These are phyloP conservation scores for Geotrichum cucujoidarum DNA, from an alignment of 1,139 yeast genomes.

Conservation along the genomic window DNA sequence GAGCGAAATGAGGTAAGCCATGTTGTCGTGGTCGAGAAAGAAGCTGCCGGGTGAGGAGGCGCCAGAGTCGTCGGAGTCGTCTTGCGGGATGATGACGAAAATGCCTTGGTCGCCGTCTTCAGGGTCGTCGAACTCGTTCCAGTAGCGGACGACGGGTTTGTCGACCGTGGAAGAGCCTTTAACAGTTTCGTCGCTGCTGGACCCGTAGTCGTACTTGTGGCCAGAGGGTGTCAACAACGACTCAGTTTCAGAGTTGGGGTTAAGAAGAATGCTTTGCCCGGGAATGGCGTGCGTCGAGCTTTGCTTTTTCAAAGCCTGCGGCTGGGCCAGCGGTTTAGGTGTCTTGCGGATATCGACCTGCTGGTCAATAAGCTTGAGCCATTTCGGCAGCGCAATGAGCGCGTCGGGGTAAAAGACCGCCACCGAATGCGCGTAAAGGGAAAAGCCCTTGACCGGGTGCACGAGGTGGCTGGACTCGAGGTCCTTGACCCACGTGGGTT, in stretches of 20 bases:
- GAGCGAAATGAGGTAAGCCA: constrained; percentile 34
- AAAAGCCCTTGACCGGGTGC: constrained; percentile 34
- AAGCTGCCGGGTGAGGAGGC: constrained; percentile 27
- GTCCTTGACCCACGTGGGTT: constrained; percentile 37
- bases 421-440: constrained; percentile 36
- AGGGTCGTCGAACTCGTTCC: constrained; percentile 71
- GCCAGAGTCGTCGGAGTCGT: constrained; percentile 24
- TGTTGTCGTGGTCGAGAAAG: constrained; percentile 36
- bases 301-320: background rate
- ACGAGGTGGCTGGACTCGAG: constrained; percentile 38
- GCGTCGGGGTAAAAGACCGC: constrained; percentile 17
- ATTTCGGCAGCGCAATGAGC: constrained; percentile 31
- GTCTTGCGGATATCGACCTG: constrained; percentile 35
- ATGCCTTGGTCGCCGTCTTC: constrained; percentile 43
- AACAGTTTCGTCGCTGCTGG: background rate
- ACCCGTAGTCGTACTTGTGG: constrained; percentile 1
- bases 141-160: constrained; percentile 46
- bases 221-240: background rate
- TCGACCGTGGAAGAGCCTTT: constrained; percentile 17
- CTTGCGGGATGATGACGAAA: constrained; percentile 35
- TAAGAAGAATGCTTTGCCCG: background rate
- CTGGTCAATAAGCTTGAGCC: constrained; percentile 35
- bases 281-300: background rate
- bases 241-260: background rate
- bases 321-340: constrained; percentile 23